These are phyloP conservation scores for Xylariales sp. DNA, from an alignment of 2,329 filamentous ascomycete genomes.

Conservation along the genomic window DNA sequence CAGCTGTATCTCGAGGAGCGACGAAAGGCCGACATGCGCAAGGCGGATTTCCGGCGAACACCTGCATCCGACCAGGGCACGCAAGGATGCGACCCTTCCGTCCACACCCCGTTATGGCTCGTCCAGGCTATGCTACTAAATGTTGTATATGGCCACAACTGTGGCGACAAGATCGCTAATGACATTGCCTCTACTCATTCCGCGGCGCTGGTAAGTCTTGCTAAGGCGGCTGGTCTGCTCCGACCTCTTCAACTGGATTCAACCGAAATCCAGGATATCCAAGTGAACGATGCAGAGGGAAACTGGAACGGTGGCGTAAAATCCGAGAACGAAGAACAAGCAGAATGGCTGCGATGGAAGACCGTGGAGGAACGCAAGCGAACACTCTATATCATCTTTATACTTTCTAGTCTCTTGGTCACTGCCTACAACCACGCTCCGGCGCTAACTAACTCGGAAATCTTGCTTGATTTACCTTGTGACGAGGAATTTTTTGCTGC, in stretches of 20 bases:
- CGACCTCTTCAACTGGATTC: slow-evolving; percentile 59
- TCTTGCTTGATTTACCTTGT: slow-evolving; percentile 87
- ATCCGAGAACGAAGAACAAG: slow-evolving; percentile 67
- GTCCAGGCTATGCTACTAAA: slow-evolving; percentile 98
- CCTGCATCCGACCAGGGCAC: slow-evolving; percentile 60
- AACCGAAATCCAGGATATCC: slow-evolving; percentile 63
- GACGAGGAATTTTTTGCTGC: slow-evolving; percentile 92
- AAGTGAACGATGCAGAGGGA: slow-evolving; percentile 66
- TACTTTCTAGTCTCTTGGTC: slow-evolving; percentile 89
- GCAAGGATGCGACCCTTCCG: slow-evolving; percentile 67
- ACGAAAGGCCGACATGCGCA: slow-evolving; percentile 82
- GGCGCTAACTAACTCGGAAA: slow-evolving; percentile 92
- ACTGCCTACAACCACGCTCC: slow-evolving; percentile 94
- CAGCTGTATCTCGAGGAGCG: slow-evolving; percentile 91
- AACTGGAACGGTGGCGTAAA: slow-evolving; percentile 58
- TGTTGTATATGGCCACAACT: slow-evolving; percentile 94
- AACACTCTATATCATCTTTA: slow-evolving; percentile 90
- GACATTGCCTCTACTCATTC: slow-evolving; percentile 95
- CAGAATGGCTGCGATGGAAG: slow-evolving; percentile 93
- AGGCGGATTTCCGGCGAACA: slow-evolving; percentile 67
- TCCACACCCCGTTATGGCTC: slow-evolving; percentile 89
- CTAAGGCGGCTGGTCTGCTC: slow-evolving; percentile 83
- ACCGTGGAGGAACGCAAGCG: slow-evolving; percentile 89
- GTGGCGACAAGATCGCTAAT: slow-evolving; percentile 88
- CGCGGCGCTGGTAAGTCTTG: slow-evolving; percentile 88